Evolutionary conservation across 2,329 filamentous ascomycete species (phyloP), one percentile per base, ranked within the genome.

Genomic region (Annulohypoxylon truncatum): DNA sequence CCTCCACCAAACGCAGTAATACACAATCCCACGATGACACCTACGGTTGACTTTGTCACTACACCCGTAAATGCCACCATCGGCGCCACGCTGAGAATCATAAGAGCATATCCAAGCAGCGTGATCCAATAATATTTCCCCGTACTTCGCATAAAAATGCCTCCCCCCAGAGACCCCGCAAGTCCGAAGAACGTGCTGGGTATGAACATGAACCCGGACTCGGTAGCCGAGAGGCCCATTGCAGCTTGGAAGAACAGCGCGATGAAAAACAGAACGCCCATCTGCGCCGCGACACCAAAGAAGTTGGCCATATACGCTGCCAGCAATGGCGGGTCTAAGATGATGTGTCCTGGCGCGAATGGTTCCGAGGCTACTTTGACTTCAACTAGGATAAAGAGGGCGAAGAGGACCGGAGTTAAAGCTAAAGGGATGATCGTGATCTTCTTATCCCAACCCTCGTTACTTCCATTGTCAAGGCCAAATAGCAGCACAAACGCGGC

Each of bases 181-280:
- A 94, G 90, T 24, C 85, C 86, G 4, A 81, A 80, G 2, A 89
- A 42, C 68, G 92, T 91, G 57, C 83, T 83, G 0, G 92, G 92
- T 29, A 95, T 80, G 15, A 95, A 83, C 31, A 89, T 81, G 0
- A 90, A 64, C 0, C 91, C 91, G 3, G 91, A 87, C 57, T 82
- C 77, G 0, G 89, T 89, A 0, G 92, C 89, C 3, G 84, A 85
- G 22, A 89, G 79, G 4, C 87, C 87, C 52, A 90, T 82, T 0
- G 90, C 89, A 4, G 90, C 91, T 78, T 95, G 92, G 78, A 92
- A 92, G 78, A 91, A 93, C 1, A 95, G 81, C 1, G 92, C 91
- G n/a, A 92, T 80, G 78, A 92, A 92, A 81, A 93, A 95, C 3
- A 92, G 69, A 0, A 84, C 79, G 0, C 86, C 84, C 73, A 82